A percentile compares a stretch with the other conserved stretches of the same genome.
Evolutionary conservation across 2,329 filamentous ascomycete genomes (phyloP).

Genomic region (Chrysosporium keratinophilum): DNA sequence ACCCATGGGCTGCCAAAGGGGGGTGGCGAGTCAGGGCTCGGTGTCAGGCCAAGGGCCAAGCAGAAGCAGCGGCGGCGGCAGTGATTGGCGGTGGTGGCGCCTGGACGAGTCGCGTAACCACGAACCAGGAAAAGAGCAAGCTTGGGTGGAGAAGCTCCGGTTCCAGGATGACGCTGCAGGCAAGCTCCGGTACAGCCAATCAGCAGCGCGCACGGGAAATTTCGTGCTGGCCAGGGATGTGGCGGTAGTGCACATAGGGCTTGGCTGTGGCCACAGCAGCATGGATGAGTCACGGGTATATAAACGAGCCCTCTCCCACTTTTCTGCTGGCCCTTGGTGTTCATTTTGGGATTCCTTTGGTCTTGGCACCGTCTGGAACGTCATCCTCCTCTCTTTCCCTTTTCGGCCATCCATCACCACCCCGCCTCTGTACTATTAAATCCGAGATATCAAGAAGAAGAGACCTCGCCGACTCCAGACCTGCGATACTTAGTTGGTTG

Average conservation of each 20-base stretch:
- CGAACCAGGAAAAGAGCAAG: neutral
- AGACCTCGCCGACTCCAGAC: conserved; percentile 1
- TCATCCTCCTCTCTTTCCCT: conserved; percentile 7
- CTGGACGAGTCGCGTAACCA: conserved; percentile 6
- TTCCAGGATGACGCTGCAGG: conserved; percentile 12
- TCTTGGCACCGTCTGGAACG: conserved; percentile 18
- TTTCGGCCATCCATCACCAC: neutral
- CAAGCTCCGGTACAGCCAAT: conserved; percentile 8
- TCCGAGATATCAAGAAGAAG: neutral
- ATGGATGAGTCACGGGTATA: conserved; percentile 16
- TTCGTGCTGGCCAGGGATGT: conserved; percentile 6
- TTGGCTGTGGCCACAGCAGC: conserved; percentile 10
- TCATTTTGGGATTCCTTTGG: conserved; percentile 14
- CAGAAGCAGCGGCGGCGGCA: neutral
- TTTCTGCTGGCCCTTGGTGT: neutral
- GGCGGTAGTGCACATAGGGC: conserved; percentile 9
- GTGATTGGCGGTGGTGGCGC: conserved; percentile 15
- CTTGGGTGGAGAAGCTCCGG: conserved; percentile 6
- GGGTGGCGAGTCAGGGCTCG: conserved; percentile 1
- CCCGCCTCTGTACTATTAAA: neutral
- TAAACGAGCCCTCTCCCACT: conserved; percentile 16
- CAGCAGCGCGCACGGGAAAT: neutral
- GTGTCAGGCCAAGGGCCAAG: conserved; percentile 8
- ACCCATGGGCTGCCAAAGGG: conserved; percentile 6
- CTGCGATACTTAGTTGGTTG: conserved; percentile 5